These are phyloP conservation scores for Penicillium alfredii DNA, from an alignment of 495 filamentous ascomycete species.

Conservation along the genomic window DNA sequence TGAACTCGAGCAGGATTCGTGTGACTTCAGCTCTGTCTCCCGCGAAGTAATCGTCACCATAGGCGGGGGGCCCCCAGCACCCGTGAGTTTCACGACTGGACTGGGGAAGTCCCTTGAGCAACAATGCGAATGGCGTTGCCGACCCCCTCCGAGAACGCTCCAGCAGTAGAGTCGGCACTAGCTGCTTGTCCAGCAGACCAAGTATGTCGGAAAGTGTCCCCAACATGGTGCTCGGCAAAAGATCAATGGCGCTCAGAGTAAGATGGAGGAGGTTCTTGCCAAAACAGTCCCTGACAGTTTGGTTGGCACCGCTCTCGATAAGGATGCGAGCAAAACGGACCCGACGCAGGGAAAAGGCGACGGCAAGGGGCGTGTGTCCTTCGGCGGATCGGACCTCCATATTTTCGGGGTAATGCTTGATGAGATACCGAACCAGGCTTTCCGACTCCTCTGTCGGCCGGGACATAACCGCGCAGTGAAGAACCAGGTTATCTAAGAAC, in stretches of 20 bases:
- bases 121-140: constrained; percentile 46
- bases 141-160: constrained; percentile 42
- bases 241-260: constrained; percentile 26
- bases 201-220: constrained; percentile 40
- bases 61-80: not conserved
- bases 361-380: constrained; percentile 55
- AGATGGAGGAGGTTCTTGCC: constrained; percentile 58
- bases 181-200: constrained; percentile 45
- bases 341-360: constrained; percentile 50
- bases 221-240: constrained; percentile 6
- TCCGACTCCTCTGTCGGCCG: constrained; percentile 31
- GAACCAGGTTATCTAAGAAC: constrained; percentile 49
- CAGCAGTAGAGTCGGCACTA: constrained; percentile 38
- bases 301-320: constrained; percentile 59
- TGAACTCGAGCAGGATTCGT: constrained; percentile 44
- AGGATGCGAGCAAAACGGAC: constrained; percentile 51
- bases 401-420: constrained; percentile 50
- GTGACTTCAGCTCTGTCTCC: constrained; percentile 3
- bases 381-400: constrained; percentile 50
- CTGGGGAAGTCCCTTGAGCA: too few species aligned
- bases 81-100: constrained; percentile 31
- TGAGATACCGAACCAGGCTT: constrained; percentile 55
- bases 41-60: not conserved
- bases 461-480: constrained; percentile 60
- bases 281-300: constrained; percentile 44